These are phyloP conservation scores for Spathaspora hagerdaliae DNA, from an alignment of 805 yeast species.

Conservation along the genomic window DNA sequence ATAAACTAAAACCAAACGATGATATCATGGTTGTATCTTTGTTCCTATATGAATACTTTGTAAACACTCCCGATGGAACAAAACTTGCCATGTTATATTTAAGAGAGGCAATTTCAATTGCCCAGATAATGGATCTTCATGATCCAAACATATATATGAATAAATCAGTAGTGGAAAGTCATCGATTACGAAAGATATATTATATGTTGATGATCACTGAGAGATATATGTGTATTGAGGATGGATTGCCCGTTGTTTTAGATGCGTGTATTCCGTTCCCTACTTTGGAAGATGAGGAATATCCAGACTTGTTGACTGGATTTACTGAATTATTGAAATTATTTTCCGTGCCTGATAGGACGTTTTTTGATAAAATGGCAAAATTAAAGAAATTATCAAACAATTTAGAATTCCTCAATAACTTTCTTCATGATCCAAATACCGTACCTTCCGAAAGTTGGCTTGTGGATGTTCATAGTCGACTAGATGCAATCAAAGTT, in stretches of 20 bases:
- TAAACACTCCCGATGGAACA: slow-evolving; percentile 21
- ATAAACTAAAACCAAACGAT: not conserved
- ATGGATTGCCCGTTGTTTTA: slow-evolving; percentile 32
- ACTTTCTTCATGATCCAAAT: slow-evolving; percentile 1
- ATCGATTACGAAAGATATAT: slow-evolving; percentile 32
- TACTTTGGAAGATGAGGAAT: slow-evolving; percentile 31
- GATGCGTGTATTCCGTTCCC: slow-evolving; percentile 35
- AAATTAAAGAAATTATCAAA: slow-evolving; percentile 4
- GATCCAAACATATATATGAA: slow-evolving; percentile 21
- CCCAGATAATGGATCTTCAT: slow-evolving; percentile 33
- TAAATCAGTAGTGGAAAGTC: slow-evolving; percentile 28
- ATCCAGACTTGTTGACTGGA: slow-evolving; percentile 27
- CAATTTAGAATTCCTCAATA: slow-evolving; percentile 8
- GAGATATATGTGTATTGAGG: slow-evolving; percentile 36
- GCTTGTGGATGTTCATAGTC: slow-evolving; percentile 6
- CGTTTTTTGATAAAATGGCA: slow-evolving; percentile 27
- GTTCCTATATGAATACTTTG: slow-evolving; percentile 32
- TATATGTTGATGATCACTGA: slow-evolving; percentile 37
- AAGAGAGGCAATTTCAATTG: slow-evolving; percentile 36
- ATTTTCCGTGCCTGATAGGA: slow-evolving; percentile 35
- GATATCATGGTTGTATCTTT: slow-evolving; percentile 25
- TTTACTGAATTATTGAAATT: slow-evolving; percentile 33
- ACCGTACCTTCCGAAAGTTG: not conserved
- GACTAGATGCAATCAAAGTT: slow-evolving; percentile 17
- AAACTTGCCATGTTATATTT: slow-evolving; percentile 27